A percentile compares a stretch with the other conserved stretches of the same genome.
These are phyloP conservation scores for Trichoderma asperelloides DNA, from an alignment of 495 filamentous ascomycete genomes.

Conservation along the genomic window DNA sequence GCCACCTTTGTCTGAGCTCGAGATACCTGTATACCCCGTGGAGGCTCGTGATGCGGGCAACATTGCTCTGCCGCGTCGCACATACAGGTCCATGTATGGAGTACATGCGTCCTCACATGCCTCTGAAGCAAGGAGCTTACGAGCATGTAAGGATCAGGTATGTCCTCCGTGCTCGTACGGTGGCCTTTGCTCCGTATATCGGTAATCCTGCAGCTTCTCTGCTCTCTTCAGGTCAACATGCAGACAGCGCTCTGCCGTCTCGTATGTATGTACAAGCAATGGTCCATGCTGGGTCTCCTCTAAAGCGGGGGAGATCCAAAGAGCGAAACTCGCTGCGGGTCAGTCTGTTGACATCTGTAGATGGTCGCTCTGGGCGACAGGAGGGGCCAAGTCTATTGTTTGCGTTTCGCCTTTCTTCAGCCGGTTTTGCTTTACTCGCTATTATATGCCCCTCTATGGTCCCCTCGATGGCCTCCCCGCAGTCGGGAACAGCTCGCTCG, in stretches of 20 bases:
- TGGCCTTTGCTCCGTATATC: too few relatives aligned
- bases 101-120: not conserved
- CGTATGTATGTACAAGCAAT: too few relatives aligned
- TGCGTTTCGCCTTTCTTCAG: not conserved
- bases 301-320: not conserved
- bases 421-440: too few relatives aligned
- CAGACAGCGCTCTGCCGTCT: too few relatives aligned
- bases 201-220: not conserved
- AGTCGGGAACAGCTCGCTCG: not conserved
- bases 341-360: not conserved
- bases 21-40: not conserved
- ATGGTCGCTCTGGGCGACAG: not conserved
- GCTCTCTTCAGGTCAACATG: not conserved
- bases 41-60: constrained; percentile 2
- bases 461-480: too few relatives aligned
- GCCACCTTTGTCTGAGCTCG: too few relatives aligned
- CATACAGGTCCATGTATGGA: not conserved
- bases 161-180: too few relatives aligned
- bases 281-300: not conserved
- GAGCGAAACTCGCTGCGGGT: not conserved
- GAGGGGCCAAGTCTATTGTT: not conserved
- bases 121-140: not conserved
- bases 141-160: too few relatives aligned
- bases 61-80: not conserved
- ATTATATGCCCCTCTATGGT: too few relatives aligned